Percentiles rank a stretch among this genome's conserved stretches.
Evolutionary conservation across 2,329 filamentous ascomycete species (phyloP).

Genomic region (Aspergillus luchuensis): DNA sequence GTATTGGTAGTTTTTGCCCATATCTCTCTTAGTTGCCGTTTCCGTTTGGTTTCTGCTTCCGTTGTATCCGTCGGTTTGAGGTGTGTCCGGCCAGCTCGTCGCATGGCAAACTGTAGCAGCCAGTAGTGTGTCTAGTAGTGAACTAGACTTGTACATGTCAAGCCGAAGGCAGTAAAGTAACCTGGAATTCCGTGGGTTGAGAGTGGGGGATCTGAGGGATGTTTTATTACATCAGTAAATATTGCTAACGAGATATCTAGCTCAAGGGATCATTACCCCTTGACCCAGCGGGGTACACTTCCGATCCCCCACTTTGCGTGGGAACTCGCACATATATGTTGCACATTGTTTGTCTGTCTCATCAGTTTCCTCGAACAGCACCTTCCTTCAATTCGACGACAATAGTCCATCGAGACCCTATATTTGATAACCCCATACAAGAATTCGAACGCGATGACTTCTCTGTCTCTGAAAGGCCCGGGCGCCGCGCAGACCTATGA

Average conservation of each 20-base stretch:
- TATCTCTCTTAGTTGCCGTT: neutral
- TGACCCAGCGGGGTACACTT: neutral
- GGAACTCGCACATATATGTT: neutral
- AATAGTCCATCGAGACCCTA: neutral
- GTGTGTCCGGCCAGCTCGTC: neutral
- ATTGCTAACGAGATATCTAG: neutral
- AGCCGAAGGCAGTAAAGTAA: too few relatives aligned
- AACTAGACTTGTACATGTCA: too few relatives aligned
- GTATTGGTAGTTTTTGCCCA: neutral
- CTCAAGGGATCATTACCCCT: neutral
- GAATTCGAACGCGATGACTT: slow-evolving; percentile 45
- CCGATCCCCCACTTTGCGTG: neutral
- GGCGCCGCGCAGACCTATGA: slow-evolving; percentile 60
- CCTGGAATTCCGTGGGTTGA: too few relatives aligned
- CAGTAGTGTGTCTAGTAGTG: too few relatives aligned
- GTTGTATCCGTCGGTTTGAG: neutral
- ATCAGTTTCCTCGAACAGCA: neutral
- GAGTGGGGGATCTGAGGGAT: neutral
- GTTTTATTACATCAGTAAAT: neutral
- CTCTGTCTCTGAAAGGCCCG: slow-evolving; percentile 63
- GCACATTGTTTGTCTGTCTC: neutral
- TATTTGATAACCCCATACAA: neutral
- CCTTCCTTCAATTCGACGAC: too few relatives aligned
- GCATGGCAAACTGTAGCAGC: neutral
- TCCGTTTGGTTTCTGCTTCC: neutral